A percentile compares a stretch with the other conserved stretches of the same genome.
phyloP scores from a whole-genome alignment of 345 rosid species.

The Geranium rotundifolium region DNA sequence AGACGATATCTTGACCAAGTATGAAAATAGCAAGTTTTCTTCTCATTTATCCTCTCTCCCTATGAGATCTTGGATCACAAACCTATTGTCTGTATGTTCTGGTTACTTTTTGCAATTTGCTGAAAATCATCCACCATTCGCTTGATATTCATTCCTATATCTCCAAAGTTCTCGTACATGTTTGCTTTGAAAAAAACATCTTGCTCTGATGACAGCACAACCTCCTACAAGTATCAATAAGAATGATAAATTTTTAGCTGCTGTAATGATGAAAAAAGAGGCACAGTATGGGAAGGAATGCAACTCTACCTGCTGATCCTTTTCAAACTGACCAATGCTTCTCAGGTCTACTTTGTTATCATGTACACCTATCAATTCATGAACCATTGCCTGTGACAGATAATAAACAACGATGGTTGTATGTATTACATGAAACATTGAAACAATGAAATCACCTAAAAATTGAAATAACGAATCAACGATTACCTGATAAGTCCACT shows the following conservation, averaged over 20 bases:
- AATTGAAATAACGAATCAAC: no score
- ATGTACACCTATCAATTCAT: slow-evolving; percentile 80
- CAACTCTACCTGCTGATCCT: slow-evolving; percentile 73
- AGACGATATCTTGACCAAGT: slow-evolving; percentile 7
- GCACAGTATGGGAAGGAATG: not conserved
- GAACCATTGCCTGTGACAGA: slow-evolving; percentile 77
- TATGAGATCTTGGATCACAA: slow-evolving; percentile 10
- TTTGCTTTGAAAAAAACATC: slow-evolving; percentile 80
- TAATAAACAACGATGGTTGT: no score
- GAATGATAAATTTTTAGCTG: no score
- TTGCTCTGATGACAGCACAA: slow-evolving; percentile 90
- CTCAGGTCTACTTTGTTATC: slow-evolving; percentile 91
- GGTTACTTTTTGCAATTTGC: slow-evolving; percentile 93
- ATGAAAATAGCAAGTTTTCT: no score
- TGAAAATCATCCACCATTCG: slow-evolving; percentile 96
- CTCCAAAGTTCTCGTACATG: slow-evolving; percentile 95
- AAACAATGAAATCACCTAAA: no score
- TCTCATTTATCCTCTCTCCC: no score
- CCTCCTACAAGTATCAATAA: slow-evolving; percentile 42
- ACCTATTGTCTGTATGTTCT: slow-evolving; percentile 94
- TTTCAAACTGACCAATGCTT: slow-evolving; percentile 48
- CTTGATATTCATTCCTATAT: slow-evolving; percentile 95
- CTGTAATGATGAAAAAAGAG: not conserved
- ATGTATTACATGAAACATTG: no score
- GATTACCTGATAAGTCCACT: slow-evolving; percentile 93